Evolutionary conservation across 2,329 filamentous ascomycete genomes (phyloP), one percentile per base, ranked within the genome.

Genomic region (Colletotrichum sp.): DNA sequence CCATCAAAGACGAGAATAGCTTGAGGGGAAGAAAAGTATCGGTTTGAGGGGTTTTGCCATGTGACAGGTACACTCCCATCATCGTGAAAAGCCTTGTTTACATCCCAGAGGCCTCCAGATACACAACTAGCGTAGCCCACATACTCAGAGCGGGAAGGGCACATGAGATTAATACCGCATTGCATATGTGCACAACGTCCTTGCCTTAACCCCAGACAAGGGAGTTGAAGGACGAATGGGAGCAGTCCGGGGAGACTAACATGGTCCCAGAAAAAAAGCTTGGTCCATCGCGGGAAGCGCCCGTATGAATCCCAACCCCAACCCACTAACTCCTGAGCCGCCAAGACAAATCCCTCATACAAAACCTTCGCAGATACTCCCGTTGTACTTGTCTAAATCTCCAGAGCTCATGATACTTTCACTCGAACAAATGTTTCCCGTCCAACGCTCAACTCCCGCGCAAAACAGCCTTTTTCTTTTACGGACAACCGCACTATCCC

Each of bases 91-190:
- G 68, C n/a, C 18, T 71, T 57, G 36, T 71, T 65, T 64, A 71
- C 59, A 28, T 65, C 24, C 39, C 55, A 52, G 68, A 71, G 68
- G 68, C 66, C 66, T 68, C 66, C 66, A 16, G 21, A 68, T 60
- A 68, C 34, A 39, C 16, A 16, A 48, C 12, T 30, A 39, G 48
- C 28, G 66, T 24, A 57, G 12, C 43, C 32, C 34, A 16, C 21
- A 61, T 43, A 7, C 21, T 55, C 28, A 64, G 34, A 55, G 39
- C 21, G 24, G 59, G 30, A 69, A 59, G 16, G 26, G 28, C 18
- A 30, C 34, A 26, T 39, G 43, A 57, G 21, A 71, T 71, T 65
- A 71, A 71, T 71, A 71, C 68, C 68, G 68, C 68, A 71, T 55
- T 65, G 68, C 68, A 71, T 70, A 48, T 52, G 34, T 32, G 52